These are phyloP conservation scores for Ceratocystis lukuohia DNA, from an alignment of 2,329 filamentous ascomycete genomes.

Conservation along the genomic window DNA sequence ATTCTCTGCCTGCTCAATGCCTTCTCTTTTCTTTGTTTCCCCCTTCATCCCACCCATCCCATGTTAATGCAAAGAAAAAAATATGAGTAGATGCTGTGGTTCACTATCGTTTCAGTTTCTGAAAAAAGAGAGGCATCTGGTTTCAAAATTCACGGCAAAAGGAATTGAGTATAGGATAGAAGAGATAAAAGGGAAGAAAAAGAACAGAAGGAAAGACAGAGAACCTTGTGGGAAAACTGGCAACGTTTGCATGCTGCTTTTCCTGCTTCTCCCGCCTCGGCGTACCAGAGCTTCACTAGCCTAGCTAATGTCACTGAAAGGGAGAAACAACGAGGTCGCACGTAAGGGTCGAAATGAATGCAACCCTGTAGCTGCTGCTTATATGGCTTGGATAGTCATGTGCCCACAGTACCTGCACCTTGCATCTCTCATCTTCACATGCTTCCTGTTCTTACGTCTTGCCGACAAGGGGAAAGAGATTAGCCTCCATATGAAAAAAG, in stretches of 20 bases:
- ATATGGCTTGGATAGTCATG: too few species aligned
- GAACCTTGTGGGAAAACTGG: too few species aligned
- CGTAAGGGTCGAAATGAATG: too few species aligned
- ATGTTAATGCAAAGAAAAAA: background rate
- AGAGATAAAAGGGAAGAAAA: too few species aligned
- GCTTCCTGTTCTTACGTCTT: background rate
- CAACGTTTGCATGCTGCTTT: too few species aligned
- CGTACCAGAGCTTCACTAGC: too few species aligned
- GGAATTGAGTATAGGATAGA: background rate
- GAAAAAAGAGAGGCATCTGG: background rate
- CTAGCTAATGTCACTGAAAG: too few species aligned
- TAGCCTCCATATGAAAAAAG: background rate
- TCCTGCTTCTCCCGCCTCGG: too few species aligned
- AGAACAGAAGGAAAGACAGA: background rate
- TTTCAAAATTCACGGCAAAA: background rate
- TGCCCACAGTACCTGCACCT: background rate
- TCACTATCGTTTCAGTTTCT: background rate
- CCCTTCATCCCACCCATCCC: background rate
- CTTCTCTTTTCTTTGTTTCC: background rate
- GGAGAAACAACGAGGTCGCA: too few species aligned
- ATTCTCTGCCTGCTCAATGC: background rate
- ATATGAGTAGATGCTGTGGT: background rate
- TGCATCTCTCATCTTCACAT: background rate
- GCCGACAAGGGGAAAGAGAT: background rate
- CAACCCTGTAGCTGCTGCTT: too few species aligned